phyloP scores from a whole-genome alignment of 495 filamentous ascomycete genomes.

The Penicillium malachiteum region DNA sequence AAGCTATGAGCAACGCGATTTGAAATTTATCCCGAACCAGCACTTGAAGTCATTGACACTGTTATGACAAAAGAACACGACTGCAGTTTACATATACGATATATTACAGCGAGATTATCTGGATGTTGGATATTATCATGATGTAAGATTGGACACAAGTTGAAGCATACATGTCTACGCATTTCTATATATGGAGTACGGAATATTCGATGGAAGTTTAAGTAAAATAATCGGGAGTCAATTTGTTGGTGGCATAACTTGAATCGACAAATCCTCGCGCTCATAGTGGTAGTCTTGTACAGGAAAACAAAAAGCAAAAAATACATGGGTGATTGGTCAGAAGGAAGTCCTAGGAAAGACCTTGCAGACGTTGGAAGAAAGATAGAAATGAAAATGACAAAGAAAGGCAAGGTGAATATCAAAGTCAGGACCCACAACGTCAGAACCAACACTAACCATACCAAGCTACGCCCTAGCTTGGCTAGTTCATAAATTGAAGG shows the following conservation, averaged over 20 bases:
- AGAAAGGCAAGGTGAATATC: conserved; percentile 3
- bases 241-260: not conserved
- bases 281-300: conserved; percentile 13
- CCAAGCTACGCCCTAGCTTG: not conserved
- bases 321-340: conserved; percentile 4
- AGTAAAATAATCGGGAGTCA: not conserved
- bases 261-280: not conserved
- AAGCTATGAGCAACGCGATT: too few relatives aligned
- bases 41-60: too few relatives aligned
- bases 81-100: too few relatives aligned
- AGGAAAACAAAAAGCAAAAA: conserved; percentile 6
- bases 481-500: not conserved
- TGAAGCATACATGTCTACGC: too few relatives aligned
- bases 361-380: conserved; percentile 1
- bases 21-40: too few relatives aligned
- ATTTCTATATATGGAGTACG: not conserved
- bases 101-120: too few relatives aligned
- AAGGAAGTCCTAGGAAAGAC: conserved; percentile 3
- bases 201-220: not conserved
- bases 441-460: not conserved
- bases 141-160: too few relatives aligned
- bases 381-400: conserved; percentile 5
- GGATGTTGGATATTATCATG: too few relatives aligned
- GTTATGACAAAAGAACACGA: too few relatives aligned
- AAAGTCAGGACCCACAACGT: not conserved